Evolutionary conservation across 2,329 filamentous ascomycete genomes (phyloP).

Genomic region (Fusarium cicatricum): DNA sequence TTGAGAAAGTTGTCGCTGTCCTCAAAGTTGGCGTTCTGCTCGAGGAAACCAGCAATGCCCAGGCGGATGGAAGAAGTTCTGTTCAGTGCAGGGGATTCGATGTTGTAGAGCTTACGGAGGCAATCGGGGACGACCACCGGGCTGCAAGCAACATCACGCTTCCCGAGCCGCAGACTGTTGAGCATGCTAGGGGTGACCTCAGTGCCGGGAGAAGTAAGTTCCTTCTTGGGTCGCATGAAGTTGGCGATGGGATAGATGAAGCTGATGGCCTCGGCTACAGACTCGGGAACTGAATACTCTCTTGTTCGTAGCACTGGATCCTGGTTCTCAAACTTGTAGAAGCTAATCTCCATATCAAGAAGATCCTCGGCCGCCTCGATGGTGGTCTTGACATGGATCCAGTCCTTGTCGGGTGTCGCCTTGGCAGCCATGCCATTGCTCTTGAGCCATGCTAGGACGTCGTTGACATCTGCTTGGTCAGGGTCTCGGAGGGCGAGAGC

Average conservation of each 20-base stretch:
- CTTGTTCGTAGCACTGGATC: constrained; percentile 53
- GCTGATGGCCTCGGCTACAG: constrained; percentile 50
- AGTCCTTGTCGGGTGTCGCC: constrained; percentile 48
- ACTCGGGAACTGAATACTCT: constrained; percentile 54
- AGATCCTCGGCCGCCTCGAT: constrained; percentile 51
- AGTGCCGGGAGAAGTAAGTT: constrained; percentile 32
- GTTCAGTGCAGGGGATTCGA: constrained; percentile 47
- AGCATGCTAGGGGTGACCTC: constrained; percentile 13
- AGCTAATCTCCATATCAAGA: constrained; percentile 51
- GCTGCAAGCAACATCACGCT: constrained; percentile 44
- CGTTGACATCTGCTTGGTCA: constrained; percentile 43
- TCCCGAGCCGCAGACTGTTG: constrained; percentile 17
- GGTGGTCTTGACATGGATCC: constrained; percentile 54
- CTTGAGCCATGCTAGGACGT: constrained; percentile 54
- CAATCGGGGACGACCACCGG: constrained; percentile 50
- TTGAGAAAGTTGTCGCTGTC: constrained; percentile 53
- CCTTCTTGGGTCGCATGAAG: constrained; percentile 56
- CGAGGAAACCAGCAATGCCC: constrained; percentile 60
- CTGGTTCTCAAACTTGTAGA: constrained; percentile 52
- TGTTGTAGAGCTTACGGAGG: constrained; percentile 56
- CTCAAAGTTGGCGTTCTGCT: constrained; percentile 55
- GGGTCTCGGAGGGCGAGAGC: constrained; percentile 49
- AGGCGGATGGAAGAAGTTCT: constrained; percentile 49
- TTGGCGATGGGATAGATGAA: constrained; percentile 60
- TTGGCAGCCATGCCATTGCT: constrained; percentile 47